Evolutionary conservation across 306 rosid species (phyloP).

Genomic region (Quercus suber): DNA sequence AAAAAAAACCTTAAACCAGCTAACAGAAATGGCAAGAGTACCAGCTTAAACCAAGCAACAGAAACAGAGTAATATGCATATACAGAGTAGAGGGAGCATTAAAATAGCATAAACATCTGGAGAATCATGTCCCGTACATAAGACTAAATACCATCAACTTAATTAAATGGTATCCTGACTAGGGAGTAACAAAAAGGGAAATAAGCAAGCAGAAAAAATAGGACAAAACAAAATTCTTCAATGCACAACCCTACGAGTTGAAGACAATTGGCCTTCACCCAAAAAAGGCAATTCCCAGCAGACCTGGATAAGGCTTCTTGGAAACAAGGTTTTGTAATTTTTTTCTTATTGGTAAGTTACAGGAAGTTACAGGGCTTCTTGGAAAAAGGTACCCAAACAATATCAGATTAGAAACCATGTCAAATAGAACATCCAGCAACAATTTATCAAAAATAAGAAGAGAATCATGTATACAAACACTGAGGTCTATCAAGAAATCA

Average conservation of each 20-base stretch:
- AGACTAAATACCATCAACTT: background rate
- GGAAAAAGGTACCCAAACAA: background rate
- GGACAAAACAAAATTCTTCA: slow-evolving; percentile 15
- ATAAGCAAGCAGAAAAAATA: background rate
- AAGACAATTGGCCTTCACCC: background rate
- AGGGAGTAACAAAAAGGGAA: no score
- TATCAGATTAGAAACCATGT: background rate
- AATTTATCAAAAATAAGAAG: background rate
- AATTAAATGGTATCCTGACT: background rate
- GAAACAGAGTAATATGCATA: background rate
- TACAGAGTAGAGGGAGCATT: background rate
- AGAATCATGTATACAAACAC: background rate
- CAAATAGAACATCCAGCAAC: background rate
- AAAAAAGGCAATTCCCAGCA: background rate
- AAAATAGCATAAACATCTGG: background rate
- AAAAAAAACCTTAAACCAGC: background rate
- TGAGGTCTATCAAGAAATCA: slow-evolving; percentile 20
- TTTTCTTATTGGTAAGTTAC: no score
- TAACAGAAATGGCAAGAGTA: background rate
- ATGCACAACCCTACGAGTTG: slow-evolving; percentile 17
- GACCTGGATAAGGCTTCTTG: background rate
- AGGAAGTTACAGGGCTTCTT: background rate
- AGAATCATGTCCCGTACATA: background rate
- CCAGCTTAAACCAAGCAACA: background rate
- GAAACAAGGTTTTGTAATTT: no score